Base-by-base conservation (phyloP, 345 rosid species). In the Citrus glauca region DNA sequence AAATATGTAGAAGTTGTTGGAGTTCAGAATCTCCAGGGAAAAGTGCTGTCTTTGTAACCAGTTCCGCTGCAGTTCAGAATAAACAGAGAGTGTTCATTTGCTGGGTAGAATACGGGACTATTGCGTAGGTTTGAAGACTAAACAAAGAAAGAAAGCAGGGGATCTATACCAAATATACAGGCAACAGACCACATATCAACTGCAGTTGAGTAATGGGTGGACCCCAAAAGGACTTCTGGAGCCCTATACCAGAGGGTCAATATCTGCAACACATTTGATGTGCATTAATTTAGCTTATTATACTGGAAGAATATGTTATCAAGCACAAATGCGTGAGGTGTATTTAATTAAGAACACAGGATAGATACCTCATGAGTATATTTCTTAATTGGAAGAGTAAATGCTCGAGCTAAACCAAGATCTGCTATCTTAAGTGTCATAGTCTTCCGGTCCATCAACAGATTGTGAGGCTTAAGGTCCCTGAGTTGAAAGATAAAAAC, bases 121-220 rank as follows among this genome's bases (percentile, higher is more conserved):
- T 32, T 13, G 55, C 57, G 28, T 19, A 20, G 60, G 40, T 6
- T n/a, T 7, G 10, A 20, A 42, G 35, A 33, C 5, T 33, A 28
- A 63, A 30, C 22, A 22, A 35, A 77, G 7, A 30, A 1, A 20
- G 33, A 40, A 68, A 68, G 17, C 40, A 75, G 62, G 30, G 40
- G 69, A 37, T 60, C 25, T 10, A 45, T 89, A 96, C 99, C 99
- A 79, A 96, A 96, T 1, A 96, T 89, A 70, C 97, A 94, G 81
- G 89, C 97, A 53, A 96, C 99, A 69, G 97, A 96, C 98, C 98
- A 96, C 84, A 94, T 88, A 80, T 94, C 99, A 24, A 96, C 98
- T 22, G 97, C 97, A 57, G 97, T 92, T 77, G 99, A 96, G 88
- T 96, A 96, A 82, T 94, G 98, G 24, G 97, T 96, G 20, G 95